phyloP scores from a whole-genome alignment of 192 early-diverging fungal species.

The Coemansia sp. region DNA sequence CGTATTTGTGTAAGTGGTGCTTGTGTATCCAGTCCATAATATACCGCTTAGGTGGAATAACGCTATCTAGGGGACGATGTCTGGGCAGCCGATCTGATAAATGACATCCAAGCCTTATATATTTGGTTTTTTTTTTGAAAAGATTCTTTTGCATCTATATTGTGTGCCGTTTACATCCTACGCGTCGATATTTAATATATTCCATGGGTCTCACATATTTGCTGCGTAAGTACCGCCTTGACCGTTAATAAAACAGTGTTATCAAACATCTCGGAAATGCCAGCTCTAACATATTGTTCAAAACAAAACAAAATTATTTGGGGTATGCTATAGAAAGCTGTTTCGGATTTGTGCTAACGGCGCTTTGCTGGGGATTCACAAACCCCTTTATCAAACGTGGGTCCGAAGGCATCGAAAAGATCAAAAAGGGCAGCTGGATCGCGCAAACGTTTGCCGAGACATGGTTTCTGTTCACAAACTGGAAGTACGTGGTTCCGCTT shows the following conservation, averaged over 20 bases:
- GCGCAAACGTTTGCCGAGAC: conserved; percentile 63
- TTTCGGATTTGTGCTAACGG: conserved; percentile 62
- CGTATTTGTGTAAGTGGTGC: background rate
- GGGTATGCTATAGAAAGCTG: conserved; percentile 28
- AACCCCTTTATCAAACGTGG: conserved; percentile 96
- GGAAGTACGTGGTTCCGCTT: conserved; percentile 89
- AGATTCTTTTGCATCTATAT: background rate
- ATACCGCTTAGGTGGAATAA: background rate
- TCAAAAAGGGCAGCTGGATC: conserved; percentile 63
- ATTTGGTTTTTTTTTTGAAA: background rate
- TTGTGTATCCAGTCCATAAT: background rate
- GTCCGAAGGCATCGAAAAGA: conserved; percentile 72
- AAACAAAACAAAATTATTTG: background rate
- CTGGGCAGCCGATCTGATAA: background rate
- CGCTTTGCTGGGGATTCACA: conserved; percentile 93
- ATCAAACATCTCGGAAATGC: background rate
- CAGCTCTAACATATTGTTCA: background rate
- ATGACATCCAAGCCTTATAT: no score
- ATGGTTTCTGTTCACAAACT: conserved; percentile 77
- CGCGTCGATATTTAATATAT: background rate
- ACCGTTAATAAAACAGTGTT: background rate
- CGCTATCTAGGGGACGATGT: background rate
- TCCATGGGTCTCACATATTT: background rate
- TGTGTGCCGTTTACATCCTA: background rate
- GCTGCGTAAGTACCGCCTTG: conserved; percentile 6